Conservation (phyloP, 129 eudicot genomes). For the Heracleum sosnowskyi region DNA sequence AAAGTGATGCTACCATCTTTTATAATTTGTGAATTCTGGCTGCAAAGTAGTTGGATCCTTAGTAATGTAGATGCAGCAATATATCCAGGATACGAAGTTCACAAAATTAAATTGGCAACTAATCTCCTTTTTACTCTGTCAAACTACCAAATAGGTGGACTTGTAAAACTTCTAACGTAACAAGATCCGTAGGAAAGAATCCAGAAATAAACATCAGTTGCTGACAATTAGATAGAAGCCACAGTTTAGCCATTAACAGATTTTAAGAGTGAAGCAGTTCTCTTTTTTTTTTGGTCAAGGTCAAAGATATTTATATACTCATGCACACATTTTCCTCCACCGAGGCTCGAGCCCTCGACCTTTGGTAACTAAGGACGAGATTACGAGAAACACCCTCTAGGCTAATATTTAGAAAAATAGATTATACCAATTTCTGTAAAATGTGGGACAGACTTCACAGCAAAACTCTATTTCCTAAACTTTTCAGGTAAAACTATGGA, state of each 20-base stretch:
- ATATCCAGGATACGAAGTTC: background rate
- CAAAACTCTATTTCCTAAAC: too few relatives aligned
- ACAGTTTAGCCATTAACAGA: background rate
- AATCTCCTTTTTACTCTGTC: background rate
- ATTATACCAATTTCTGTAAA: too few relatives aligned
- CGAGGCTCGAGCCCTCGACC: too few relatives aligned
- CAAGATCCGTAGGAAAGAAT: background rate
- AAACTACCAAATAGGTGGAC: background rate
- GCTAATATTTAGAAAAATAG: too few relatives aligned
- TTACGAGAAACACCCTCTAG: too few relatives aligned
- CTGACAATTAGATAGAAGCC: background rate
- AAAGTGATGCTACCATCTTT: too few relatives aligned
- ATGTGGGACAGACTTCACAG: too few relatives aligned
- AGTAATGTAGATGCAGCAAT: background rate
- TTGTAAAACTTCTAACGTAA: background rate
- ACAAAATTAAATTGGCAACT: background rate
- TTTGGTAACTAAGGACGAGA: too few relatives aligned
- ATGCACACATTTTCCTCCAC: too few relatives aligned
- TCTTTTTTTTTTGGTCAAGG: too few relatives aligned
- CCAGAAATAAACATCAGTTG: background rate
- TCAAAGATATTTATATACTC: too few relatives aligned
- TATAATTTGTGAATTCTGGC: background rate
- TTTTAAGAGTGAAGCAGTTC: background rate
- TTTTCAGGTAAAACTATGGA: too few relatives aligned
- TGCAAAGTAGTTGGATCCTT: background rate